These are phyloP conservation scores for Podaxis sp. DNA, from an alignment of 768 basidiomycete genomes.

Conservation along the genomic window DNA sequence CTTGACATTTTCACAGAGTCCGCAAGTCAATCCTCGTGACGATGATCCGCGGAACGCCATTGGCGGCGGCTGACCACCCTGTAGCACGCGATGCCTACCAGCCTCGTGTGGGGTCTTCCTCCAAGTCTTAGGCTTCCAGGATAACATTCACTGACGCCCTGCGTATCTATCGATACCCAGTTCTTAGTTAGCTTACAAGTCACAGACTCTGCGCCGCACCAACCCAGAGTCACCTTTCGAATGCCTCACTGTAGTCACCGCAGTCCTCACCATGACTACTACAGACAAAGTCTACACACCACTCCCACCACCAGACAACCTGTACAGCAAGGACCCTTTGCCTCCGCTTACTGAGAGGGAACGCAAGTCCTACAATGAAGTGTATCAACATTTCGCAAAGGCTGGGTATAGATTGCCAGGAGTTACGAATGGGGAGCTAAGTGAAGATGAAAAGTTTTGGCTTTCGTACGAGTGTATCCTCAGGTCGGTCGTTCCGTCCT, in stretches of 20 bases:
- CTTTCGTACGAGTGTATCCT: conserved; percentile 70
- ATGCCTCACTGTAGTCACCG: not conserved
- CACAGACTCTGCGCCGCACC: too few relatives aligned
- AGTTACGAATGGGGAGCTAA: conserved; percentile 36
- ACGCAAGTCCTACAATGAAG: conserved; percentile 42
- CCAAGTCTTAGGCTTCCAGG: too few relatives aligned
- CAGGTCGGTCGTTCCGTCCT: conserved; percentile 32
- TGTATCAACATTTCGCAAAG: conserved; percentile 54
- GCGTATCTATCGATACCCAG: too few relatives aligned
- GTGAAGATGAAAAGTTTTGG: conserved; percentile 71
- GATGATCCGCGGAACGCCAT: too few relatives aligned
- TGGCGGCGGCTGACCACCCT: too few relatives aligned
- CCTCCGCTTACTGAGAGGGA: conserved; percentile 38
- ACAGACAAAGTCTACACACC: conserved; percentile 29
- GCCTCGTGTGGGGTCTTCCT: too few relatives aligned
- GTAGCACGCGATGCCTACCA: too few relatives aligned
- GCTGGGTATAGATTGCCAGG: conserved; percentile 49
- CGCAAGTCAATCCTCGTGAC: too few relatives aligned
- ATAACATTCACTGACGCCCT: too few relatives aligned
- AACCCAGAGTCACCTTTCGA: not conserved
- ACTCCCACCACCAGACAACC: conserved; percentile 25
- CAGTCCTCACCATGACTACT: conserved; percentile 5
- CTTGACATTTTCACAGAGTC: too few relatives aligned
- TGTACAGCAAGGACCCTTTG: conserved; percentile 24
- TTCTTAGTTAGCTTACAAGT: too few relatives aligned